Evolutionary conservation across 2,329 filamentous ascomycete species (phyloP), one percentile per base, ranked within the genome.

Genomic region (Fusarium sp.): DNA sequence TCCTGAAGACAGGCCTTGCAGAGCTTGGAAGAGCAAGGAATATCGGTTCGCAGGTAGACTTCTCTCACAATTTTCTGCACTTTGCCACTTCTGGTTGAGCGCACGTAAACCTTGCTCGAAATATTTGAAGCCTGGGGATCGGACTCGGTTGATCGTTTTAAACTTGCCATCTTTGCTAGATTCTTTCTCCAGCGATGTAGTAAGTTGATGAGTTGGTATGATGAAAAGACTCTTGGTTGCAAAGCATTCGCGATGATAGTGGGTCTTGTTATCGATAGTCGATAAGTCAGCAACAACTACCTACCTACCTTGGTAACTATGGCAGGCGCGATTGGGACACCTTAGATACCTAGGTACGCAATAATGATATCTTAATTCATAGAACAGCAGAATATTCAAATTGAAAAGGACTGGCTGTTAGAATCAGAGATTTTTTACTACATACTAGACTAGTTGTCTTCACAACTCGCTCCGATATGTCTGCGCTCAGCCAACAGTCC

Each of bases 41-140:
- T 98, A 80, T 99, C 96, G 83, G 95, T 93, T 80, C 96, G 90
- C 67, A 99, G 87, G 82, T 99, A 99, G 70, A 98, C 88, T 84
- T 99, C 96, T 77, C 95, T 90, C 73, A 99, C 96, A 77, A 99
- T 97, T 86, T 99, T 99, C 81, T 98, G 96, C 65, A 98, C 95
- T 84, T 98, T 98, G 81, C 96, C 96, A 81, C 90, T 96, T 82
- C 93, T 95, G 50, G 95, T 97, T 27, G 96, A 98, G 66, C 96
- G 89, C 70, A 99, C 93, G 79, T 97, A 99, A 76, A 97, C 90
- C 83, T 98, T 99, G 88, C 92, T 98, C 32, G 94, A 95, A 71
- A 98, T 91, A 78, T 92, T 97, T 49, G 91, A 85, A 30, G 90
- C 87, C 65, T 84, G 79, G 14, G 86, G 82, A 59, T 89, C 87